These are phyloP conservation scores for Powellomyces hirtus DNA, from an alignment of 192 early-diverging fungal genomes.

Conservation along the genomic window DNA sequence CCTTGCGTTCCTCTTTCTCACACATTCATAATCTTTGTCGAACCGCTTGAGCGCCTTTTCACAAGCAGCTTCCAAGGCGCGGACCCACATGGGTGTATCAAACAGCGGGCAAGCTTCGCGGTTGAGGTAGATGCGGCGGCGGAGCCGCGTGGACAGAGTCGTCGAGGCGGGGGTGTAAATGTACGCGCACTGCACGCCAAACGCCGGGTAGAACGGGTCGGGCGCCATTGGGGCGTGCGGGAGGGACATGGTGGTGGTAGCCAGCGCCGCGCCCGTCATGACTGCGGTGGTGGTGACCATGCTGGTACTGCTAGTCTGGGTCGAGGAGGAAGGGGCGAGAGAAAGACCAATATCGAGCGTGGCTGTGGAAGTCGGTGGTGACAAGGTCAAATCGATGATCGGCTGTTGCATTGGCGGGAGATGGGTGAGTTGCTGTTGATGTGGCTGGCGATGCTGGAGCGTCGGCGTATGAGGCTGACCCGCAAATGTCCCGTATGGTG, in stretches of 20 bases:
- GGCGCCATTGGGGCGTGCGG: not conserved
- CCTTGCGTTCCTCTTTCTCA: slow-evolving; percentile 10
- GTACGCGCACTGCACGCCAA: not conserved
- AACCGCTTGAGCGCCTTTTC: slow-evolving; percentile 21
- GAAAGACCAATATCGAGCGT: not conserved
- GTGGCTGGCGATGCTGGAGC: not conserved
- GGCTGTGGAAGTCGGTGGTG: not conserved
- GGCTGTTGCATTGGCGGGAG: too few relatives aligned
- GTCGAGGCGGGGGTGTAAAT: slow-evolving; percentile 11
- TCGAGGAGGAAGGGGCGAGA: not conserved
- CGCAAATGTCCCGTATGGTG: not conserved
- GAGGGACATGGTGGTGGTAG: not conserved
- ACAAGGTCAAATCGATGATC: not conserved
- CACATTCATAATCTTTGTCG: not conserved
- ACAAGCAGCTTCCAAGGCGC: slow-evolving; percentile 72
- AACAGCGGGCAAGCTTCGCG: slow-evolving; percentile 81
- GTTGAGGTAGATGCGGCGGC: slow-evolving; percentile 65
- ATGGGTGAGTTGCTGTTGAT: too few relatives aligned
- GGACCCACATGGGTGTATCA: slow-evolving; percentile 84
- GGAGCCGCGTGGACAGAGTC: slow-evolving; percentile 18
- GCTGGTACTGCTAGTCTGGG: not conserved
- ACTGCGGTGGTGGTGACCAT: not conserved
- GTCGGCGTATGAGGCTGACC: not conserved
- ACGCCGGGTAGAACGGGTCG: slow-evolving; percentile 9
- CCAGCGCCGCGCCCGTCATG: not conserved